Percentiles rank a stretch among this genome's conserved stretches.
These are phyloP conservation scores for Aspergillus pseudoviridinutans DNA, from an alignment of 2,329 filamentous ascomycete genomes.

Conservation along the genomic window DNA sequence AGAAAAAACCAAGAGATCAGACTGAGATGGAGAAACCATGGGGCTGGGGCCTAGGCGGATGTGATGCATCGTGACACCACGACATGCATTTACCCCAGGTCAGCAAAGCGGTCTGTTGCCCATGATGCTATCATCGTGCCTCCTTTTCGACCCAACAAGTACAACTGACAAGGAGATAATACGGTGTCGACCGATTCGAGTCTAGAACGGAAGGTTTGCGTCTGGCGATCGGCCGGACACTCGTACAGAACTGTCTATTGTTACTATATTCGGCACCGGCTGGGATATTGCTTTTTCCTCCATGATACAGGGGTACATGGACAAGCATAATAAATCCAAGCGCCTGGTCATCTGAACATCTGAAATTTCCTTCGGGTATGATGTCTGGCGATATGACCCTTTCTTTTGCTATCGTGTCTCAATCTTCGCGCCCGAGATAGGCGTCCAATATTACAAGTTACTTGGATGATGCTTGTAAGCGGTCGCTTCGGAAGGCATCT, in stretches of 20 bases:
- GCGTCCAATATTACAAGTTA: not conserved
- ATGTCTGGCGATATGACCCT: not conserved
- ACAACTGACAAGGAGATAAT: not conserved
- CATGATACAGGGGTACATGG: not conserved
- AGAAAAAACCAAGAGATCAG: not conserved
- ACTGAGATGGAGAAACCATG: not conserved
- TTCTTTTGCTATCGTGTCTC: not conserved
- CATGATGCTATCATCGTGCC: not conserved
- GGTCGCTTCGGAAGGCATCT: not conserved
- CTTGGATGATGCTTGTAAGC: not conserved
- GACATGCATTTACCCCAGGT: not conserved
- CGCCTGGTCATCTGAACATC: not conserved
- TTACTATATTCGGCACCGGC: not conserved
- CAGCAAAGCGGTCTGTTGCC: not conserved
- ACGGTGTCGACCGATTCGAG: not conserved
- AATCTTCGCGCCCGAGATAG: not conserved
- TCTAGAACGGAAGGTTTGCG: not conserved
- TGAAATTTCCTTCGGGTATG: not conserved
- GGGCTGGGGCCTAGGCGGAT: not conserved
- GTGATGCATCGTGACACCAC: constrained; percentile 6
- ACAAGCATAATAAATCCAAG: not conserved
- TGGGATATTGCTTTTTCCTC: not conserved
- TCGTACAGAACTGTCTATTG: not conserved
- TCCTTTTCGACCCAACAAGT: not conserved
- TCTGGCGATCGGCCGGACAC: not conserved